Conservation (phyloP, 257 asterid genomes). For the Solanum virginianum region DNA sequence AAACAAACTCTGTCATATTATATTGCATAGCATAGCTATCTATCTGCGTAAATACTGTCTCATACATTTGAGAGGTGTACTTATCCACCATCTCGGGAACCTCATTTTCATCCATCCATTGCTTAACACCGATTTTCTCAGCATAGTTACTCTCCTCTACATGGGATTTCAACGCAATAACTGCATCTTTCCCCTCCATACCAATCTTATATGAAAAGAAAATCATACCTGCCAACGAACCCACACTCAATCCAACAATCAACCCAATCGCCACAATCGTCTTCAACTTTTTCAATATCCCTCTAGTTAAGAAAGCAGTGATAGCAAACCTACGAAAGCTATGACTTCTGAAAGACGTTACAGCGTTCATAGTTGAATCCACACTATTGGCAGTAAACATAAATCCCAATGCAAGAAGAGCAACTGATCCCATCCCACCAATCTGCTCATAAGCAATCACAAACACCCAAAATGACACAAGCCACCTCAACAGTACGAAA, state of each 20-base stretch:
- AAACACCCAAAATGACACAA: constrained; percentile 82
- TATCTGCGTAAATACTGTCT: constrained; percentile 69
- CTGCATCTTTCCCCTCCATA: constrained; percentile 84
- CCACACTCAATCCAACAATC: constrained; percentile 67
- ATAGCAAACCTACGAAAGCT: constrained; percentile 61
- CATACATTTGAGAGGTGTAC: constrained; percentile 62
- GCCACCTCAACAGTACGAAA: constrained; percentile 55
- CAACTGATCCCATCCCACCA: constrained; percentile 52
- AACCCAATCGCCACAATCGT: constrained; percentile 78
- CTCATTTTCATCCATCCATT: constrained; percentile 97
- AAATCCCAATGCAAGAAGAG: constrained; percentile 55
- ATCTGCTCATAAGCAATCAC: constrained; percentile 65
- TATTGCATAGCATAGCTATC: constrained; percentile 76
- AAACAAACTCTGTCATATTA: constrained; percentile 73
- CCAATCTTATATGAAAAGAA: constrained; percentile 89
- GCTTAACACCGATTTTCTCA: constrained; percentile 72
- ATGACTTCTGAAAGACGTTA: constrained; percentile 53
- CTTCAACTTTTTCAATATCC: constrained; percentile 51
- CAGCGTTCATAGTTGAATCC: constrained; percentile 65
- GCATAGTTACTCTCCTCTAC: constrained; percentile 83
- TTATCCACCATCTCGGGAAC: constrained; percentile 83
- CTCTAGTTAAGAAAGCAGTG: constrained; percentile 66
- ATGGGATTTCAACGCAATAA: constrained; percentile 64
- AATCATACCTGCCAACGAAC: constrained; percentile 54
- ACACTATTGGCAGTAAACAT: constrained; percentile 47